Conservation (phyloP, 495 filamentous ascomycete species). For the Aspergillus haitiensis region DNA sequence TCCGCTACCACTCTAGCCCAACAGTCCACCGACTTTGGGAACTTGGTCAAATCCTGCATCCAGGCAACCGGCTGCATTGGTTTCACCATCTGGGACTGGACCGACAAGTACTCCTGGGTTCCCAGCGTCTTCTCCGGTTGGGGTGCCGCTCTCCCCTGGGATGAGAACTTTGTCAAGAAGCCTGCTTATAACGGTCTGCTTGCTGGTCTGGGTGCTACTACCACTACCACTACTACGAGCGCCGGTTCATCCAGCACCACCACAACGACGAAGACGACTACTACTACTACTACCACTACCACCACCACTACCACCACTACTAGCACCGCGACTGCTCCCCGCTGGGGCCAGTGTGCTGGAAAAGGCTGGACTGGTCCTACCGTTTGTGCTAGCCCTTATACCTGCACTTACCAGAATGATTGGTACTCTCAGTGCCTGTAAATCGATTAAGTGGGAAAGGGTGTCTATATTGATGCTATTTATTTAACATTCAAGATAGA, state of each 20-base stretch:
- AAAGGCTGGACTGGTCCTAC: constrained; percentile 48
- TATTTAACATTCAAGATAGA: not conserved
- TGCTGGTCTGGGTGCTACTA: constrained; percentile 29
- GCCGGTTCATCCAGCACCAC: constrained; percentile 26
- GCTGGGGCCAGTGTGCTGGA: constrained; percentile 55
- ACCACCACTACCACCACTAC: constrained; percentile 17
- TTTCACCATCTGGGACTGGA: constrained; percentile 67
- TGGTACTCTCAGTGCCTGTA: constrained; percentile 51
- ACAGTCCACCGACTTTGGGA: constrained; percentile 60
- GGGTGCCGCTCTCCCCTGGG: constrained; percentile 54
- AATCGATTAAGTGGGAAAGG: not conserved
- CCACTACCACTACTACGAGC: constrained; percentile 31
- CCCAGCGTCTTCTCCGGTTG: constrained; percentile 54
- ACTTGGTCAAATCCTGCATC: constrained; percentile 59
- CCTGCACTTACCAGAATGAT: constrained; percentile 39
- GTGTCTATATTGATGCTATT: not conserved
- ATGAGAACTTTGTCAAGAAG: constrained; percentile 56
- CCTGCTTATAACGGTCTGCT: constrained; percentile 53
- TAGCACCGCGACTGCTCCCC: constrained; percentile 23
- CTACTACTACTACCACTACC: constrained; percentile 30
- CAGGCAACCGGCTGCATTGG: constrained; percentile 61
- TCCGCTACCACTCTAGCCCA: constrained; percentile 47
- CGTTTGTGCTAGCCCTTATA: constrained; percentile 42
- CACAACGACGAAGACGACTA: constrained; percentile 16
- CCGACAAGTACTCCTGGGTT: constrained; percentile 63